phyloP scores from a whole-genome alignment of 345 rosid species.

The Diplotaxis tenuifolia region DNA sequence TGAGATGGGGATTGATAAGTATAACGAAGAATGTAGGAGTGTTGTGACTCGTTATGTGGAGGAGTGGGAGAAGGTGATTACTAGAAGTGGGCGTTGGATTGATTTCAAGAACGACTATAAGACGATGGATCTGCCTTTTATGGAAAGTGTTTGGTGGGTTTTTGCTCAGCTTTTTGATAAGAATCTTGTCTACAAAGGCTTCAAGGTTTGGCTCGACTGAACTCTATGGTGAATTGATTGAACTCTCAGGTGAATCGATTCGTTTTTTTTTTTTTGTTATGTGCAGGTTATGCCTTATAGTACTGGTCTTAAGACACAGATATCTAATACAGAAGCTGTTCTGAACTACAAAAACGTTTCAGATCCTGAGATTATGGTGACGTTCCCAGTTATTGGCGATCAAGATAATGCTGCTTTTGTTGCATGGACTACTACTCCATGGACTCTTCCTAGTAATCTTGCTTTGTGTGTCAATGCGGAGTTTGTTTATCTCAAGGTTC shows the following conservation, averaged over 20 bases:
- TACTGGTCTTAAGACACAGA: conserved; percentile 83
- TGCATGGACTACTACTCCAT: conserved; percentile 98
- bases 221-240: no score
- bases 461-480: conserved; percentile 86
- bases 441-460: conserved; percentile 98
- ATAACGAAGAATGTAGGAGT: no score
- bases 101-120: no score
- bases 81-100: conserved; percentile 90
- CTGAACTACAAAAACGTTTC: conserved; percentile 60
- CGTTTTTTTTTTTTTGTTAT: no score
- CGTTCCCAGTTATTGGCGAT: conserved; percentile 82
- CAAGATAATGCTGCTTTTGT: conserved; percentile 78
- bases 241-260: no score
- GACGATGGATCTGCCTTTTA: conserved; percentile 87
- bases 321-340: conserved; percentile 91
- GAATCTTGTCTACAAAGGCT: conserved; percentile 81
- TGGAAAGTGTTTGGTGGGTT: conserved; percentile 99
- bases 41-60: conserved; percentile 80
- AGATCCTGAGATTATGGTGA: conserved; percentile 81
- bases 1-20: conserved; percentile 76
- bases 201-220: conserved; percentile 99
- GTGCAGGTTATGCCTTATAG: conserved; percentile 94
- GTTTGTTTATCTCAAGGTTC: conserved; percentile 79
- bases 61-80: conserved; percentile 84
- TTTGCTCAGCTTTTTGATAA: conserved; percentile 72